Percentiles rank a stretch among this genome's conserved stretches.
Conservation (phyloP, 2,329 filamentous ascomycete genomes). For the Bipolaris oryzae region DNA sequence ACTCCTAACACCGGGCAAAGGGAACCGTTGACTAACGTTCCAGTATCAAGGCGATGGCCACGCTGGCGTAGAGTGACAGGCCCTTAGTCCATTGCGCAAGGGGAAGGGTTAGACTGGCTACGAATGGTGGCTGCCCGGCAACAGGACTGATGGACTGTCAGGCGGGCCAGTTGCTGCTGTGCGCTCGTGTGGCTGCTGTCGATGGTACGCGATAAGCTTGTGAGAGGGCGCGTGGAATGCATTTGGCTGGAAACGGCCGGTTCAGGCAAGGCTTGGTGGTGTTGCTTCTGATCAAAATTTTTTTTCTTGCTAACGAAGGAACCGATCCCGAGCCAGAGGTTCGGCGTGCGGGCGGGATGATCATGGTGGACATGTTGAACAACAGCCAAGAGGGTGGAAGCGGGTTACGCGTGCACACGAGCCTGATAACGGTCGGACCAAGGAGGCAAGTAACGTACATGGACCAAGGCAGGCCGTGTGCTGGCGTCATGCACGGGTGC, state of each 20-base stretch:
- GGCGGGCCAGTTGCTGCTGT: conserved; percentile 38
- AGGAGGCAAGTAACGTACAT: conserved; percentile 4
- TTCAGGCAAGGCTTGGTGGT: conserved; percentile 13
- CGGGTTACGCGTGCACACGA: conserved; percentile 17
- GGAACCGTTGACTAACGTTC: background rate
- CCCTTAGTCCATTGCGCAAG: conserved; percentile 31
- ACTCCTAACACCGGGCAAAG: conserved; percentile 15
- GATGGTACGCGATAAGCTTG: conserved; percentile 30
- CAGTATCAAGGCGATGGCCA: conserved; percentile 22
- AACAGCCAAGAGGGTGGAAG: conserved; percentile 23
- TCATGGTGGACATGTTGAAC: conserved; percentile 18
- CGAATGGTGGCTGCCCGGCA: conserved; percentile 25
- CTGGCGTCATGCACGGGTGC: conserved; percentile 18
- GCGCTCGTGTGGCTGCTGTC: conserved; percentile 25
- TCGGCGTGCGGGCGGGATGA: conserved; percentile 30
- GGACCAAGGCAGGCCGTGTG: conserved; percentile 6
- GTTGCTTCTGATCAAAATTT: background rate
- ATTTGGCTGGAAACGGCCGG: conserved; percentile 17
- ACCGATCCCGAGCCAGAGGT: conserved; percentile 32
- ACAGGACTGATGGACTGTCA: conserved; percentile 41
- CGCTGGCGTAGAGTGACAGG: conserved; percentile 42
- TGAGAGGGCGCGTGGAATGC: conserved; percentile 18
- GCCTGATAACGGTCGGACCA: conserved; percentile 23
- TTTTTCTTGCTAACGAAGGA: conserved; percentile 15
- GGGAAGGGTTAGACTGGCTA: conserved; percentile 25